These are phyloP conservation scores for Trichoderma virens DNA, from an alignment of 495 filamentous ascomycete species.

Conservation along the genomic window DNA sequence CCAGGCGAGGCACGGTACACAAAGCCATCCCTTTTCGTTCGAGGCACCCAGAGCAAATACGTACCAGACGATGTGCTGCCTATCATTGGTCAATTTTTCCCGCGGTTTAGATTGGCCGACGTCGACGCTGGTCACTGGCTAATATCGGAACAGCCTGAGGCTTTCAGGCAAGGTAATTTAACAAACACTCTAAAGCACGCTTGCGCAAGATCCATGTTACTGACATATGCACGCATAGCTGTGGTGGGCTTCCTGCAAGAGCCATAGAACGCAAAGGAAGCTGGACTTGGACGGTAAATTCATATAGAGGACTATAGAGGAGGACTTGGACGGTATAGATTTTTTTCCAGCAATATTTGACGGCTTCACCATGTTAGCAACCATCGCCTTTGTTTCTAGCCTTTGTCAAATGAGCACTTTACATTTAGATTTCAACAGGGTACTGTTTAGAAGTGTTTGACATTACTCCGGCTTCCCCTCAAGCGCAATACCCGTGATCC, in stretches of 20 bases:
- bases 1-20: slow-evolving; percentile 54
- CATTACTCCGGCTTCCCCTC: too few relatives aligned
- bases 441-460: too few relatives aligned
- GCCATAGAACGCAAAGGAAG: not conserved
- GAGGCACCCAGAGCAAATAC: slow-evolving; percentile 78
- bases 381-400: too few relatives aligned
- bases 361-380: too few relatives aligned
- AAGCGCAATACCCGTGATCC: too few relatives aligned
- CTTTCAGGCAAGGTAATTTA: slow-evolving; percentile 67
- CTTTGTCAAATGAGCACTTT: too few relatives aligned
- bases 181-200: not conserved
- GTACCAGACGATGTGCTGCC: slow-evolving; percentile 84
- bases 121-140: slow-evolving; percentile 92
- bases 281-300: not conserved
- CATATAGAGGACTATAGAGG: not conserved
- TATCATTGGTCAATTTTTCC: slow-evolving; percentile 83
- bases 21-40: slow-evolving; percentile 73
- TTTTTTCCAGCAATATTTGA: too few relatives aligned
- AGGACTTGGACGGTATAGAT: too few relatives aligned
- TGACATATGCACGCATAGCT: not conserved
- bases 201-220: not conserved
- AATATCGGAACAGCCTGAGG: slow-evolving; percentile 85
- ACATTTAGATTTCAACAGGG: too few relatives aligned
- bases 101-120: slow-evolving; percentile 68
- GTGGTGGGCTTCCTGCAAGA: not conserved